Evolutionary conservation across 1,284 basidiomycete species (phyloP), one percentile per base, ranked within the genome.

Genomic region (Ceratorhiza oryzae-sativae): DNA sequence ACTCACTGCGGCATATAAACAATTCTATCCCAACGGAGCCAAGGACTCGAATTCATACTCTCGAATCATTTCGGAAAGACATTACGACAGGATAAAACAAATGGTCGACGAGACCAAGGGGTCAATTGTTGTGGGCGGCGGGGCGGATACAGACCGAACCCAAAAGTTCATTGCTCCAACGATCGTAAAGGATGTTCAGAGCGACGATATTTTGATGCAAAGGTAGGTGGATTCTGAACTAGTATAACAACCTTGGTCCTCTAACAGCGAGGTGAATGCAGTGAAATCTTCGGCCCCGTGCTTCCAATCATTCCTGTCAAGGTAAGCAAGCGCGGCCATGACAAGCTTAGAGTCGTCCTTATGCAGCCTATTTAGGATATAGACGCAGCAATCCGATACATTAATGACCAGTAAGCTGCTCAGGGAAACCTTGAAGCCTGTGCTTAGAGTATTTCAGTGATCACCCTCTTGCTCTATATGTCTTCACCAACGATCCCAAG

Each of bases 381-480:
- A 41, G 83, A 87, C n/a, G 82, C 83, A 5, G 87, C 86, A 1
- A 84, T 88, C 71, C 76, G 80, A 8, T 84, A 85, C 73, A 79
- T 90, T 63, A 84, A 84, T 70, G 74, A 77, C 0, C 78, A 82
- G 85, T 85, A 71, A 36, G 83, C 75, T 23, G 10, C 15, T 34
- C 18, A 3, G 13, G 32, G 27, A 18, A 2, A 32, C 51, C 5
- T 45, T 25, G 8, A n/a, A 27, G 36, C 15, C 9, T 63, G 13
- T 59, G 20, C 34, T 46, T 12, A 62, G 20, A 71, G 30, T 32
- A 18, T 18, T 20, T 36, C 23, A 67, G 75, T 13, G 71, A 74
- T 71, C 88, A 93, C 75, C 91, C 93, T 1, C 84, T 95, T 6
- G 86, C 88, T 0, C 80, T 94, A 12, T 94, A 95, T 76, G 86